phyloP scores from a whole-genome alignment of 176 grass and related monocot species.

The Dactylis glomerata region DNA sequence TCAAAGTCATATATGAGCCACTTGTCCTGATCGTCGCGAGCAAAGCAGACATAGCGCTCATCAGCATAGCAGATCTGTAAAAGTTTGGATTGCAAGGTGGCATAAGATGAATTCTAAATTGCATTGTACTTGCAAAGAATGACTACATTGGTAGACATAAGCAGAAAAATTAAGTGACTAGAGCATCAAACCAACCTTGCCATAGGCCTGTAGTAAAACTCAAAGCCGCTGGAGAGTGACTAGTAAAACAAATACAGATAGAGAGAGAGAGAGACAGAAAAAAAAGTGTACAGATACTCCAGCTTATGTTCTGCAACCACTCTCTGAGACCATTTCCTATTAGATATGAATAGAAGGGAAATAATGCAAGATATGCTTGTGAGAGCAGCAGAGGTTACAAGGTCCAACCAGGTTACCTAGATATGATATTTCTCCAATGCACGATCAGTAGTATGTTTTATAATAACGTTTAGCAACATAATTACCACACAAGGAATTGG shows the following conservation, averaged over 20 bases:
- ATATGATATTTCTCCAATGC: neutral
- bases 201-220: neutral
- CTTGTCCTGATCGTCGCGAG: neutral
- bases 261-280: neutral
- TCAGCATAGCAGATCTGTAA: constrained; percentile 15
- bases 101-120: neutral
- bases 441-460: neutral
- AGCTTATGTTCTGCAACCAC: neutral
- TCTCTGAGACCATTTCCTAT: neutral
- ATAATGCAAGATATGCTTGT: neutral
- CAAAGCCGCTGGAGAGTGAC: neutral
- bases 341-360: neutral
- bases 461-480: neutral
- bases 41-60: constrained; percentile 16
- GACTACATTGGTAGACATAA: neutral
- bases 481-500: neutral
- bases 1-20: constrained; percentile 18
- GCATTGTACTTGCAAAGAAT: neutral
- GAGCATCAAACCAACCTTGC: neutral
- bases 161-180: neutral
- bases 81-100: neutral
- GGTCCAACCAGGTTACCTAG: neutral
- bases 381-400: neutral
- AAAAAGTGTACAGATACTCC: neutral
- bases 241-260: neutral